phyloP scores from a whole-genome alignment of 345 rosid species.

The Noccaea caerulescens region DNA sequence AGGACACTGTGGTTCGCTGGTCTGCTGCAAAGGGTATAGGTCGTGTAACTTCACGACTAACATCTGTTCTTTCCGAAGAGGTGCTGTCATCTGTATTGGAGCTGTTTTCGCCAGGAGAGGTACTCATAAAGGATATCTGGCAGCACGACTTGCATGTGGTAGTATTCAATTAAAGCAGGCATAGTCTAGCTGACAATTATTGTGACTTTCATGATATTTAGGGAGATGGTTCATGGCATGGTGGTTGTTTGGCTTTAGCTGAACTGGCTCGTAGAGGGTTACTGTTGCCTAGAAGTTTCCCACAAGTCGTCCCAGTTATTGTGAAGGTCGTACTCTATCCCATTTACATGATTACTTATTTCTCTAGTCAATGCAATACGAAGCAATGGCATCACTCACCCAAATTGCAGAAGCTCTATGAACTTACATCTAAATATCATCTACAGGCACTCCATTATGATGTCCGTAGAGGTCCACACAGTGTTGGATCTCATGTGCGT shows the following conservation, averaged over 20 bases:
- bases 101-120: slow-evolving; percentile 92
- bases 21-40: slow-evolving; percentile 99
- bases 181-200: slow-evolving; percentile 19
- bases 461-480: slow-evolving; percentile 96
- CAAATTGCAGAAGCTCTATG: slow-evolving; percentile 4
- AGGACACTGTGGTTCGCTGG: slow-evolving; percentile 99
- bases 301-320: slow-evolving; percentile 82
- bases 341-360: slow-evolving; percentile 21
- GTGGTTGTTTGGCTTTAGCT: slow-evolving; percentile 96
- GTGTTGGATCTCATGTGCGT: slow-evolving; percentile 98
- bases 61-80: slow-evolving; percentile 83
- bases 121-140: slow-evolving; percentile 40
- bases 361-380: slow-evolving; percentile 14
- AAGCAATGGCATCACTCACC: slow-evolving; percentile 14
- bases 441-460: slow-evolving; percentile 94
- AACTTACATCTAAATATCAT: slow-evolving; percentile 34
- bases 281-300: slow-evolving; percentile 86
- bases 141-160: slow-evolving; percentile 20
- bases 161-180: slow-evolving; percentile 22
- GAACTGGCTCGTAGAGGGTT: slow-evolving; percentile 95
- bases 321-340: slow-evolving; percentile 63
- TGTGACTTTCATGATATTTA: slow-evolving; percentile 48
- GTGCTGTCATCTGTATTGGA: slow-evolving; percentile 85
- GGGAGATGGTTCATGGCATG: slow-evolving; percentile 99
- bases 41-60: slow-evolving; percentile 82